Conservation (phyloP, 139 green algal species). For the Eudorina sp. region DNA sequence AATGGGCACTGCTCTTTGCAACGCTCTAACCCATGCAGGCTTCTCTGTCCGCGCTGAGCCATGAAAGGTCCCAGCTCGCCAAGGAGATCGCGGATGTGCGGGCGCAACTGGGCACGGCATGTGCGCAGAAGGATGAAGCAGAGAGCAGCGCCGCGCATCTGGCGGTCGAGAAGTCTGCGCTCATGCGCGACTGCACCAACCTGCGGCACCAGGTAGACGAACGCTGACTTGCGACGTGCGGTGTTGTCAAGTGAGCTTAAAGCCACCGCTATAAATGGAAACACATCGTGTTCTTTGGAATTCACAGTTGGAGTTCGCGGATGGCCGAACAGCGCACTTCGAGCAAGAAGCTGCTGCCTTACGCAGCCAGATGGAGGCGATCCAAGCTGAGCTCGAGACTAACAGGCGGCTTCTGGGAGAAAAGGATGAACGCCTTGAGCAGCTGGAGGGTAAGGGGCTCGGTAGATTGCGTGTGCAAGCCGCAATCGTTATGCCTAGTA, state of each 20-base stretch:
- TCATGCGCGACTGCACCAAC: conserved; percentile 52
- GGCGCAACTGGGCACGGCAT: conserved; percentile 2
- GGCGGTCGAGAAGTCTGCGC: conserved; percentile 51
- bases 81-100: conserved; percentile 26
- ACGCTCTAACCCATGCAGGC: too few relatives aligned
- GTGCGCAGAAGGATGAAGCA: conserved; percentile 17
- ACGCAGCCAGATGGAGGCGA: conserved; percentile 6
- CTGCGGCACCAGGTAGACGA: conserved; percentile 61
- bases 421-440: conserved; percentile 65
- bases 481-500: too few relatives aligned
- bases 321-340: conserved; percentile 18
- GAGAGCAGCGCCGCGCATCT: neutral
- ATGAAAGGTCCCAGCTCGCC: neutral
- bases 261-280: too few relatives aligned
- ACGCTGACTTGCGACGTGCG: neutral
- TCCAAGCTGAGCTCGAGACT: conserved; percentile 28
- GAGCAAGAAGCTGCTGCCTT: neutral
- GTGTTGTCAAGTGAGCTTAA: too few relatives aligned
- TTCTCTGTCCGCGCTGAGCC: neutral
- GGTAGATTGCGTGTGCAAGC: too few relatives aligned
- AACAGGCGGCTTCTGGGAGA: conserved; percentile 50
- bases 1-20: too few relatives aligned
- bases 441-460: conserved; percentile 73
- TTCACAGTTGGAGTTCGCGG: conserved; percentile 53
- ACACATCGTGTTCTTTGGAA: too few relatives aligned